A percentile compares a stretch with the other conserved stretches of the same genome.
phyloP scores from a whole-genome alignment of 495 filamentous ascomycete species.

The Bryoglossum gracile region DNA sequence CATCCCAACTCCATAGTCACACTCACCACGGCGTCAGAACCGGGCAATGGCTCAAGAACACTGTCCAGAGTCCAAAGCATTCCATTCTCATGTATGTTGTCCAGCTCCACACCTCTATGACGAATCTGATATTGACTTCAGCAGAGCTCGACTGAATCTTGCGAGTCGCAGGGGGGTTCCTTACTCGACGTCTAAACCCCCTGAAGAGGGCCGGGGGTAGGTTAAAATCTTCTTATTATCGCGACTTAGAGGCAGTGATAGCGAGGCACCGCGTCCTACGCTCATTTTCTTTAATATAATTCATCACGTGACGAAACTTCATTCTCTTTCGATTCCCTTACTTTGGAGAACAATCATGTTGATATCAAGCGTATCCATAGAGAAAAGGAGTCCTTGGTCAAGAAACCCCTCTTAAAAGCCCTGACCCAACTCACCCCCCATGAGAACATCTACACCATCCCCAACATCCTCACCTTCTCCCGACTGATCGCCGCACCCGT shows the following conservation, averaged over 20 bases:
- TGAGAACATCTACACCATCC: conserved; percentile 94
- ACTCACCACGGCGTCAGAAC: not conserved
- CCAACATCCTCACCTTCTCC: conserved; percentile 85
- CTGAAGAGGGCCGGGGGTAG: not conserved
- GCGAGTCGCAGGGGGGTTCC: not conserved
- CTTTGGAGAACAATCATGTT: too few relatives aligned
- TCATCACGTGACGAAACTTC: conserved; percentile 1
- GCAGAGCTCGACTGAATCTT: conserved; percentile 2
- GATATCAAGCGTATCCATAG: not conserved
- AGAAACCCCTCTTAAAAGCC: conserved; percentile 21
- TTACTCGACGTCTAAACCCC: conserved; percentile 4
- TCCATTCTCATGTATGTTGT: conserved; percentile 1
- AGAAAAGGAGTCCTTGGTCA: not conserved
- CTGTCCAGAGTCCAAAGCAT: not conserved
- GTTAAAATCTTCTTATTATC: not conserved
- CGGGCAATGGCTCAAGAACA: too few relatives aligned
- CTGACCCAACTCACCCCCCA: conserved; percentile 34
- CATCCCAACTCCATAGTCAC: too few relatives aligned
- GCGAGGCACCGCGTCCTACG: too few relatives aligned
- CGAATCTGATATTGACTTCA: conserved; percentile 4
- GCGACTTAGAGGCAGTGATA: too few relatives aligned
- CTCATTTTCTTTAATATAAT: too few relatives aligned
- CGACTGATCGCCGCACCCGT: conserved; percentile 77
- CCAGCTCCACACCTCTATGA: not conserved
- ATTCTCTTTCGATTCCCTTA: too few relatives aligned